phyloP scores from a whole-genome alignment of 129 eudicot species.

The Helianthus tuberosus region DNA sequence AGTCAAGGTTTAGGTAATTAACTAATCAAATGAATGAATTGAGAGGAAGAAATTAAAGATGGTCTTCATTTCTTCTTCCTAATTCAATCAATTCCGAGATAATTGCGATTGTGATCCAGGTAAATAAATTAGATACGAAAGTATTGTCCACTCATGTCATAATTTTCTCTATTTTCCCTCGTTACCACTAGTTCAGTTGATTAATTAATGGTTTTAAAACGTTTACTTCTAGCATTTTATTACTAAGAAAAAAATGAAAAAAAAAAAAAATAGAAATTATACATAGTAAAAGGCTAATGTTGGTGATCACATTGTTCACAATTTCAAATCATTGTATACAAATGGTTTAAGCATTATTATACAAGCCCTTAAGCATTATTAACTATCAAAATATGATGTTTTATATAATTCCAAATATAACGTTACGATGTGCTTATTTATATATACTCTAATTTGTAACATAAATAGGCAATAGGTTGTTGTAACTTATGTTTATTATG shows the following conservation, averaged over 20 bases:
- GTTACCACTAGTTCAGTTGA: conserved; percentile 24
- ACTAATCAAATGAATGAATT: conserved; percentile 13
- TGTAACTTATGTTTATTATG: too few species aligned
- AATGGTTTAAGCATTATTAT: too few species aligned
- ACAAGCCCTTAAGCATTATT: too few species aligned
- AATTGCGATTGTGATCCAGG: conserved; percentile 14
- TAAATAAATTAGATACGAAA: conserved; percentile 18
- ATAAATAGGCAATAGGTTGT: too few species aligned
- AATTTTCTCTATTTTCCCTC: conserved; percentile 32
- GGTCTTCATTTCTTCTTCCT: conserved; percentile 29
- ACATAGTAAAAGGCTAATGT: too few species aligned
- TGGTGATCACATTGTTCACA: too few species aligned
- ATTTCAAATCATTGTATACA: too few species aligned
- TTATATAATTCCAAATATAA: too few species aligned
- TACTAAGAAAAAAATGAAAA: background rate
- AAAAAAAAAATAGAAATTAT: too few species aligned
- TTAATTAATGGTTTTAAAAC: background rate
- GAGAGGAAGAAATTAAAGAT: conserved; percentile 27
- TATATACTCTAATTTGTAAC: too few species aligned
- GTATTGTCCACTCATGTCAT: conserved; percentile 17
- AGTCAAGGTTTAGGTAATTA: background rate
- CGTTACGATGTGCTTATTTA: too few species aligned
- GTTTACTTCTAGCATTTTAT: background rate
- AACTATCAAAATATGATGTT: too few species aligned
- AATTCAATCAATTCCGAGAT: conserved; percentile 24